Percentiles rank a stretch among this genome's conserved stretches.
Evolutionary conservation across 768 basidiomycete genomes (phyloP).

Genomic region (Ramaria sp.): DNA sequence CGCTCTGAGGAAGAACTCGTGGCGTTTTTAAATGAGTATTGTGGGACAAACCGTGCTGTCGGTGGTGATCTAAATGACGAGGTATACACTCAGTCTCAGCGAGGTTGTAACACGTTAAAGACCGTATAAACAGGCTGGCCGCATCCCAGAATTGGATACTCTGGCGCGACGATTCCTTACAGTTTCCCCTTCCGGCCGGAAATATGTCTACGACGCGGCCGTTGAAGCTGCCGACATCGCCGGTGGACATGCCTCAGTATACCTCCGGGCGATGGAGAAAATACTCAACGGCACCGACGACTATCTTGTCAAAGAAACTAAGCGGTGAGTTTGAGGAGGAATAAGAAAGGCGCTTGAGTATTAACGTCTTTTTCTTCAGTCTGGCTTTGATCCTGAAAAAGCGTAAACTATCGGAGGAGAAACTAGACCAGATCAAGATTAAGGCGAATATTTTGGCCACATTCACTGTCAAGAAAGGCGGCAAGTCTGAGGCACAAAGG

Average conservation of each 20-base stretch:
- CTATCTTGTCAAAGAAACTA: conserved; percentile 80
- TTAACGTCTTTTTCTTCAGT: conserved; percentile 27
- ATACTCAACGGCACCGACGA: conserved; percentile 54
- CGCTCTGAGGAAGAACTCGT: conserved; percentile 71
- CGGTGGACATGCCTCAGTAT: conserved; percentile 45
- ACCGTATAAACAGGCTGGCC: conserved; percentile 55
- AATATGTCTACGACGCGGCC: conserved; percentile 59
- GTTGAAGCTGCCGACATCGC: conserved; percentile 30
- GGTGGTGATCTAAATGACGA: conserved; percentile 71
- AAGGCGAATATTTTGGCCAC: conserved; percentile 79
- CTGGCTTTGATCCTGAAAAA: conserved; percentile 68
- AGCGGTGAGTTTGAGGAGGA: conserved; percentile 43
- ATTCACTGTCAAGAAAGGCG: conserved; percentile 29
- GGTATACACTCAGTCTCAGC: conserved; percentile 25
- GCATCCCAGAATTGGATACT: conserved; percentile 62
- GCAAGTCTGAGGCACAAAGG: neutral
- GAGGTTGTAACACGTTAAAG: neutral
- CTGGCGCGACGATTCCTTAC: conserved; percentile 69
- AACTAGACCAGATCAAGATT: conserved; percentile 88
- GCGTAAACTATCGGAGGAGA: conserved; percentile 60
- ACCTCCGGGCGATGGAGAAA: conserved; percentile 87
- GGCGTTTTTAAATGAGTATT: conserved; percentile 72
- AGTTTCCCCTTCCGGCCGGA: conserved; percentile 44
- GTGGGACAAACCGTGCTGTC: conserved; percentile 73
- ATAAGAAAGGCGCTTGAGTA: neutral